Base-by-base conservation (phyloP, 768 basidiomycete species). In the Suillus hirtellus region DNA sequence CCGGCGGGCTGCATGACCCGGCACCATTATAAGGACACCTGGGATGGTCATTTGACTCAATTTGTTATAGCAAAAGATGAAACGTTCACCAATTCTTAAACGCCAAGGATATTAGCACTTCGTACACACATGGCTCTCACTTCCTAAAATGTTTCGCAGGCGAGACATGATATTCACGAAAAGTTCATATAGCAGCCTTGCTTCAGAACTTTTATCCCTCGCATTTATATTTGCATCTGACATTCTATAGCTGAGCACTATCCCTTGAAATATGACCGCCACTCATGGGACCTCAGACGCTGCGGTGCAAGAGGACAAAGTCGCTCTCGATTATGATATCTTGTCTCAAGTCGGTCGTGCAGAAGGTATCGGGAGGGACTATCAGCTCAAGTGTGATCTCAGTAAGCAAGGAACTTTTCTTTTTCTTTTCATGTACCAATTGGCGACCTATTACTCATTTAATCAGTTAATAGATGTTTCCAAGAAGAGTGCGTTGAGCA, bases 401-500 rank as follows among this genome's bases (percentile, higher is more conserved):
- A 65, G 77, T 77, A 49, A 65, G 54, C 54, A 38, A 38, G 73
- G 63, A 4, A 19, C 4, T 4, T 24, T 43, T 60, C 12, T 17
- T 44, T 31, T 31, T 31, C 4, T 31, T 31, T 31, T 46, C 21
- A 43, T 52, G 9, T 31, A n/a, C 34, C 17, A 1, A 1, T 19
- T 61, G 46, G 49, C 37, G 4, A 44, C 37, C 35, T 50, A 31
- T 19, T 31, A 11, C 58, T 35, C 19, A 21, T 49, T 27, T 34
- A n/a, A 60, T 53, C 34, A 82, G 81, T 82, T 64, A 82, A 82
- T 67, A 74, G 74, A 63, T 80, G 79, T 65, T 65, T 82, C 69
- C 80, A 82, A 68, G 74, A 80, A 46, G 81, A 82, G 80, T 81
- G 40, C 14, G 76, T 71, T 15, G 38, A 62, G 59, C 53, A 44